These are phyloP conservation scores for Oxyria digyna DNA, from an alignment of 148 eudicot species.

Conservation along the genomic window DNA sequence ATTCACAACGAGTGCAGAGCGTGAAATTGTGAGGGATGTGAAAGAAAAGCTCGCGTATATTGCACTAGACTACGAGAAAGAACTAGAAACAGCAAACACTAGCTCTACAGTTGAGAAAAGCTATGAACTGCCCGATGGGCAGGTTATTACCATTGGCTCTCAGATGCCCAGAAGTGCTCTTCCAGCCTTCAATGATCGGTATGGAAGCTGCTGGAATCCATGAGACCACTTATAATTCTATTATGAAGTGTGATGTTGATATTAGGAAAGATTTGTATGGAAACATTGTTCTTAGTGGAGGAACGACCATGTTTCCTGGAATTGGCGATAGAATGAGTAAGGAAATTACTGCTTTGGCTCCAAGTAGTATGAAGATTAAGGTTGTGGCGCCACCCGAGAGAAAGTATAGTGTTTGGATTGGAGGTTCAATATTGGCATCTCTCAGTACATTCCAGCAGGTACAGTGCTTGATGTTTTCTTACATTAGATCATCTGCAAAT, in stretches of 20 bases:
- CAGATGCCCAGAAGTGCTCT: slow-evolving; percentile 65
- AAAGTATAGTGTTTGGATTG: slow-evolving; percentile 50
- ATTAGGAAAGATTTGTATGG: slow-evolving; percentile 39
- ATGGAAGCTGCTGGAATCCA: slow-evolving; percentile 54
- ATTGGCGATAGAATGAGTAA: slow-evolving; percentile 52
- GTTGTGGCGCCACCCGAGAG: slow-evolving; percentile 46
- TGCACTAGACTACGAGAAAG: slow-evolving; percentile 51
- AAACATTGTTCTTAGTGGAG: slow-evolving; percentile 51
- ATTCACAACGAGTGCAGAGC: slow-evolving; percentile 42
- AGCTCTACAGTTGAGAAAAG: slow-evolving; percentile 54
- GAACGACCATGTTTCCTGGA: slow-evolving; percentile 52
- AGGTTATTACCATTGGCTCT: slow-evolving; percentile 49
- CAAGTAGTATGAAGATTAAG: slow-evolving; percentile 41
- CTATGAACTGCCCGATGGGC: slow-evolving; percentile 59
- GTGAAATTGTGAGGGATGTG: slow-evolving; percentile 56
- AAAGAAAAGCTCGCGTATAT: slow-evolving; percentile 45
- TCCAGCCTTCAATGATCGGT: slow-evolving; percentile 61
- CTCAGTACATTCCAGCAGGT: slow-evolving; percentile 59
- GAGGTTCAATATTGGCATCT: slow-evolving; percentile 43
- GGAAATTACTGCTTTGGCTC: slow-evolving; percentile 55
- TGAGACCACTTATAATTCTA: slow-evolving; percentile 40
- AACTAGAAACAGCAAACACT: slow-evolving; percentile 46
- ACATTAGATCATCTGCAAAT: not conserved
- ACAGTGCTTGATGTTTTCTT: not conserved
- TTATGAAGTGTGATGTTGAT: slow-evolving; percentile 42